Percentiles rank a stretch among this genome's conserved stretches.
Evolutionary conservation across 2,329 filamentous ascomycete species (phyloP).

Genomic region (Aspergillus quadricinctus): DNA sequence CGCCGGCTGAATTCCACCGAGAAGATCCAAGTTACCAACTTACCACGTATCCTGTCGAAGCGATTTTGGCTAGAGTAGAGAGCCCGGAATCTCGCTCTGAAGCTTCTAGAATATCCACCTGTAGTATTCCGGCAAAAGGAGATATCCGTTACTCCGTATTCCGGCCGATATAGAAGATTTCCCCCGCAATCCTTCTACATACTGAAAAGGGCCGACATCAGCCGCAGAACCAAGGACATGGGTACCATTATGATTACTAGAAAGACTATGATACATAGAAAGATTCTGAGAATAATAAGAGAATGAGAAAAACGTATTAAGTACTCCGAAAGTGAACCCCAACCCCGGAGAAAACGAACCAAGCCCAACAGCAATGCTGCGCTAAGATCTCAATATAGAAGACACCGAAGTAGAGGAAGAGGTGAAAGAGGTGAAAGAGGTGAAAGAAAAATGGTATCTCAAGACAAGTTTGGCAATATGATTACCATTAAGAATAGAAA

Average conservation of each 20-base stretch:
- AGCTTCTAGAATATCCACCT: neutral
- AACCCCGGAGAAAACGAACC: neutral
- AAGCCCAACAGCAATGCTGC: neutral
- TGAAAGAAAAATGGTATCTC: constrained; percentile 1
- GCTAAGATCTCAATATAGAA: constrained; percentile 3
- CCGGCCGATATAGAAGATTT: neutral
- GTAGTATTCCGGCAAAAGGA: neutral
- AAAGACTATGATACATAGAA: neutral
- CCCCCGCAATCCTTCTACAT: neutral
- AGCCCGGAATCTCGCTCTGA: neutral
- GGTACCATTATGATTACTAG: neutral
- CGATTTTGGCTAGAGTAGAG: no score
- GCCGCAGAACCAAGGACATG: neutral
- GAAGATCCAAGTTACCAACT: no score
- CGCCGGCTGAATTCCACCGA: neutral
- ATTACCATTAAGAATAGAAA: constrained; percentile 27
- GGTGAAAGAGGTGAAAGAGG: neutral
- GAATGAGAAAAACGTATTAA: neutral
- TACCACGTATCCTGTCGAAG: no score
- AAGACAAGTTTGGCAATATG: constrained; percentile 8
- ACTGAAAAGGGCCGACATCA: neutral
- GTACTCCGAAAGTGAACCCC: neutral
- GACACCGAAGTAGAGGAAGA: constrained; percentile 2
- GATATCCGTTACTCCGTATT: neutral
- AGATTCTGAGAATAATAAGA: neutral